These are phyloP conservation scores for Polytrichum commune DNA, from an alignment of 225 moss, liverwort and hornwort species.

Conservation along the genomic window DNA sequence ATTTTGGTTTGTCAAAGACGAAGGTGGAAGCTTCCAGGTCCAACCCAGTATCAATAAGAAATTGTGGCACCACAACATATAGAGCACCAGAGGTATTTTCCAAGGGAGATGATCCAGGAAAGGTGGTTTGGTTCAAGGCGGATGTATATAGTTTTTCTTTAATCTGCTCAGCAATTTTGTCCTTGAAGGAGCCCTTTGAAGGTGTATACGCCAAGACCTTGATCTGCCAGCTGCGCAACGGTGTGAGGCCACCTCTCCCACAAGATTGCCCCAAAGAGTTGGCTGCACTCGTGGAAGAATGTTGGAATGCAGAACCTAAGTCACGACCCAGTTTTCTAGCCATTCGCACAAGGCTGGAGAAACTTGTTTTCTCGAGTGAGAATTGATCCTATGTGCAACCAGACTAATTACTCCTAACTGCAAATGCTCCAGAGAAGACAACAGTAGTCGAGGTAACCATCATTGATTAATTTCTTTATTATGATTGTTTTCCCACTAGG, in stretches of 20 bases:
- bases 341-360: conserved; percentile 1
- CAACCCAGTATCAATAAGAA: background rate
- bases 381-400: too few species aligned
- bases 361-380: too few species aligned
- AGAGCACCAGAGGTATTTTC: conserved; percentile 6
- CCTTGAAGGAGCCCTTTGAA: conserved; percentile 1
- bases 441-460: too few species aligned
- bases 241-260: background rate
- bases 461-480: too few species aligned
- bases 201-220: background rate
- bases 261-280: background rate
- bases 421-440: too few species aligned
- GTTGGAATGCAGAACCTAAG: background rate
- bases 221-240: too few species aligned
- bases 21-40: conserved; percentile 4
- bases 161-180: background rate
- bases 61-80: background rate
- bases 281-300: background rate
- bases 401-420: too few species aligned
- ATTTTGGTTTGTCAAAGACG: conserved; percentile 7
- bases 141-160: conserved; percentile 1
- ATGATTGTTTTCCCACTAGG: too few species aligned
- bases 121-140: conserved; percentile 7
- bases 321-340: background rate
- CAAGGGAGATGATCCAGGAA: background rate